A percentile compares a stretch with the other conserved stretches of the same genome.
Conservation (phyloP, 228 moss, liverwort and hornwort genomes). For the Sphagnum fallax region DNA sequence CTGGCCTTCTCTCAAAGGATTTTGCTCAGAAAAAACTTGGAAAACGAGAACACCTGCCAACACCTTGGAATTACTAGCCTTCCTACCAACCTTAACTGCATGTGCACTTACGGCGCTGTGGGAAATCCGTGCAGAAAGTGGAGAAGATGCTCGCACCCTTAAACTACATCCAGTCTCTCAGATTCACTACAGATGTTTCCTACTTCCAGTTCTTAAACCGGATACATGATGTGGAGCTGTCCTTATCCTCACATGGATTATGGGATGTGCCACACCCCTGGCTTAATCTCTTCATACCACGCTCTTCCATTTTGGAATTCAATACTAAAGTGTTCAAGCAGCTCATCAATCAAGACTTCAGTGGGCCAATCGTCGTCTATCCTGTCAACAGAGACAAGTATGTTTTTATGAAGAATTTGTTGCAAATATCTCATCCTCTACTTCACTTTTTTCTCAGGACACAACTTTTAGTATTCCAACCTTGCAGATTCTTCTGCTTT, state of each 20-base stretch:
- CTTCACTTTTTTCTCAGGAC: not conserved
- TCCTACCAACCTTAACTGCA: not conserved
- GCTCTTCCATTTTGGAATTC: slow-evolving; percentile 47
- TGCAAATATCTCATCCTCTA: not conserved
- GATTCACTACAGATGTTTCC: slow-evolving; percentile 7
- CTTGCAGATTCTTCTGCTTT: not conserved
- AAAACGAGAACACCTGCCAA: not conserved
- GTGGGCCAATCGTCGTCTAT: slow-evolving; percentile 72
- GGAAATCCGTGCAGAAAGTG: slow-evolving; percentile 8
- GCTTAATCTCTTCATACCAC: slow-evolving; percentile 76
- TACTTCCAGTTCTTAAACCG: slow-evolving; percentile 13
- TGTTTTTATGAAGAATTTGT: slow-evolving; percentile 4
- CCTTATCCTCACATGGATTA: slow-evolving; percentile 2
- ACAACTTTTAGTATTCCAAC: not conserved
- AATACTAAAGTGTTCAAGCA: slow-evolving; percentile 53
- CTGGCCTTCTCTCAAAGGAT: not conserved
- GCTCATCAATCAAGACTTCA: slow-evolving; percentile 35
- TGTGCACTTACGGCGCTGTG: not conserved
- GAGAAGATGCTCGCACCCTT: slow-evolving; percentile 9
- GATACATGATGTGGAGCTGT: slow-evolving; percentile 9
- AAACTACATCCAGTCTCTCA: slow-evolving; percentile 7
- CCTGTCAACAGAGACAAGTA: slow-evolving; percentile 75
- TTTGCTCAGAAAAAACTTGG: not conserved
- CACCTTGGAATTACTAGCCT: not conserved
- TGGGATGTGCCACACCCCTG: slow-evolving; percentile 56